Percentiles rank a stretch among this genome's conserved stretches.
Evolutionary conservation across 2,329 filamentous ascomycete genomes (phyloP).

Genomic region (Penicillium vulpinum): DNA sequence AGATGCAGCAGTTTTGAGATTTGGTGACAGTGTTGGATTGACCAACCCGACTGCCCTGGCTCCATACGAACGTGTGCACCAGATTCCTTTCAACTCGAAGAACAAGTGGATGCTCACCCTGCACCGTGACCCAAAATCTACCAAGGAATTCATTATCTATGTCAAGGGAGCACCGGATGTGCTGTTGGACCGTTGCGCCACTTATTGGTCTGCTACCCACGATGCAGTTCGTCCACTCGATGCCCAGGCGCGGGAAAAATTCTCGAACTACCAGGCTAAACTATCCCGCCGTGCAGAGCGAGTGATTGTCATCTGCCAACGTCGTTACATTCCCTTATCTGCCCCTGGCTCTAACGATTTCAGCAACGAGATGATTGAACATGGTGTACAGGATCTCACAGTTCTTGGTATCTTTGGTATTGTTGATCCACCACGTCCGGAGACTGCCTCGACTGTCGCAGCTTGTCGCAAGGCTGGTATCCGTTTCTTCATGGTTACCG

Average conservation of each 20-base stretch:
- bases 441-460: conserved; percentile 38
- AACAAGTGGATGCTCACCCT: conserved; percentile 79
- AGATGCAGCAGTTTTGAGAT: conserved; percentile 70
- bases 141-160: conserved; percentile 35
- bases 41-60: conserved; percentile 58
- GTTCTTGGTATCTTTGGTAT: conserved; percentile 56
- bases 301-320: conserved; percentile 68
- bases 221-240: conserved; percentile 58
- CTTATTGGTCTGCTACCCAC: conserved; percentile 57
- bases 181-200: conserved; percentile 63
- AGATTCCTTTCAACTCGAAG: conserved; percentile 77
- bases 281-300: conserved; percentile 70
- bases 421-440: conserved; percentile 42
- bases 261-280: conserved; percentile 64
- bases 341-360: conserved; percentile 52
- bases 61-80: conserved; percentile 65
- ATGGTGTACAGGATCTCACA: conserved; percentile 46
- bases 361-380: conserved; percentile 50
- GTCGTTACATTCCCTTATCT: conserved; percentile 50
- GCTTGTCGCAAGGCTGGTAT: conserved; percentile 40
- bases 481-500: conserved; percentile 48
- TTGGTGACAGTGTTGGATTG: conserved; percentile 64
- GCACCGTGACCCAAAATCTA: conserved; percentile 36
- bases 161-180: conserved; percentile 80
- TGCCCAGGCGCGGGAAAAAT: conserved; percentile 44